A percentile compares a stretch with the other conserved stretches of the same genome.
phyloP scores from a whole-genome alignment of 306 rosid species.

The Prunus salicina region DNA sequence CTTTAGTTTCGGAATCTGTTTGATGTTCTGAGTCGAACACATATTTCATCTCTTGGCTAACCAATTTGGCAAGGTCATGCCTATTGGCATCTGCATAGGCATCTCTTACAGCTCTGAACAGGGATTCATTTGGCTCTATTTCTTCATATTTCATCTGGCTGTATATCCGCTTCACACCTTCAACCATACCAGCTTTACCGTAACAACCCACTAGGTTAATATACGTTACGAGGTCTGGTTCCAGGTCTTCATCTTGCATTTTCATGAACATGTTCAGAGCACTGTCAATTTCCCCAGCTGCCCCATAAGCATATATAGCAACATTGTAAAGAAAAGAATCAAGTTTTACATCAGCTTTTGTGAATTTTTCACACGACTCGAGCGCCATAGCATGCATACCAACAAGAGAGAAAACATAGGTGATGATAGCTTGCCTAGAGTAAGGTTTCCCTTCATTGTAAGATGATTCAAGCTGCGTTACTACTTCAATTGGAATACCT shows the following conservation, averaged over 20 bases:
- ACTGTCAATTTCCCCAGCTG: conserved; percentile 57
- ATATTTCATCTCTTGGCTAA: conserved; percentile 56
- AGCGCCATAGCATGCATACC: conserved; percentile 79
- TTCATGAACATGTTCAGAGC: conserved; percentile 74
- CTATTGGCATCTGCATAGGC: conserved; percentile 62
- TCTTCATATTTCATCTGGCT: conserved; percentile 61
- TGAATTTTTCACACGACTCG: conserved; percentile 47
- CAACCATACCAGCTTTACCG: conserved; percentile 83
- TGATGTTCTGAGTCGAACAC: conserved; percentile 23
- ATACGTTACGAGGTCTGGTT: conserved; percentile 67
- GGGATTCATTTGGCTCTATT: conserved; percentile 50
- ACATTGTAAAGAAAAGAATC: conserved; percentile 60
- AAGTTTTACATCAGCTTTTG: conserved; percentile 53
- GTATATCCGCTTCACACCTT: conserved; percentile 76
- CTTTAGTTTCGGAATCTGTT: conserved; percentile 29
- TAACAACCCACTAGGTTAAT: conserved; percentile 66
- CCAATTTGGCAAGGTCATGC: conserved; percentile 59
- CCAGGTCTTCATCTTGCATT: conserved; percentile 65
- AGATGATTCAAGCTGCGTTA: conserved; percentile 69
- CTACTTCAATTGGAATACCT: conserved; percentile 65
- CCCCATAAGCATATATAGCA: conserved; percentile 66
- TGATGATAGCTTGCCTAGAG: conserved; percentile 58
- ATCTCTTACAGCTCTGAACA: conserved; percentile 64
- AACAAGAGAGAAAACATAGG: conserved; percentile 61
- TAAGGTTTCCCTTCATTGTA: conserved; percentile 67